Conservation (phyloP, 352 stramenopile genomes). For the Phytophthora agathidicida region DNA sequence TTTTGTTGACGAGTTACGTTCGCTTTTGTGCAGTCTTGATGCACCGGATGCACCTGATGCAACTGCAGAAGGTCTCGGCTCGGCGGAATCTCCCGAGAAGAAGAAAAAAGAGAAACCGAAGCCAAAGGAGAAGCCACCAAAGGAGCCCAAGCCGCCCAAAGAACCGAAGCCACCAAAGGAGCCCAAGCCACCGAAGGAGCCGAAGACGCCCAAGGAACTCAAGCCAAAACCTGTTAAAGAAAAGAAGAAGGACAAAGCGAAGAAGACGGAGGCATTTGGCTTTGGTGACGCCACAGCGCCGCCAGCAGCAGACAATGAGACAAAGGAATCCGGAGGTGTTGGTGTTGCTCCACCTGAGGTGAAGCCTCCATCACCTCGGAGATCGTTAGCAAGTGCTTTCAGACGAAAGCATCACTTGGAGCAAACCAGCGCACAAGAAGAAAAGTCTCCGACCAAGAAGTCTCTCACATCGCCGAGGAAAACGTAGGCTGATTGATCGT, state of each 20-base stretch:
- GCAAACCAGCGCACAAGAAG: conserved; percentile 12
- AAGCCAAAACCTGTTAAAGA: conserved; percentile 16
- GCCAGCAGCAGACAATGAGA: conserved; percentile 10
- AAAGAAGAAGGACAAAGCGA: conserved; percentile 33
- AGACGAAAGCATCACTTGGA: conserved; percentile 19
- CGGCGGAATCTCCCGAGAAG: conserved; percentile 8
- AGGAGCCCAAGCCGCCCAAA: conserved; percentile 2
- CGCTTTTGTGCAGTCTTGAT: not conserved
- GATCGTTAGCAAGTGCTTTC: conserved; percentile 18
- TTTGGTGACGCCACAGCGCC: conserved; percentile 7
- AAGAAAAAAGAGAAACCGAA: conserved; percentile 22
- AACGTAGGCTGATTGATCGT: conserved; percentile 8
- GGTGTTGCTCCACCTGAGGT: conserved; percentile 2
- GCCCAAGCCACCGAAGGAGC: conserved; percentile 1
- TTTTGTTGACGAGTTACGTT: conserved; percentile 2
- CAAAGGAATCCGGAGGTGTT: conserved; percentile 2
- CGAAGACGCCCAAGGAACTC: not conserved
- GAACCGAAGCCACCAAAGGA: conserved; percentile 5
- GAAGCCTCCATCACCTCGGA: conserved; percentile 19
- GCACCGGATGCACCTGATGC: conserved; percentile 5
- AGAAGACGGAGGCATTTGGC: conserved; percentile 11
- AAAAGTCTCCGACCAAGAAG: conserved; percentile 23
- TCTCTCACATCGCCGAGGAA: conserved; percentile 26
- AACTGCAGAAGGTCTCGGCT: conserved; percentile 2
- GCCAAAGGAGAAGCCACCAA: conserved; percentile 3